Evolutionary conservation across 148 eudicot genomes (phyloP), one percentile per base, ranked within the genome.

Genomic region (Fagopyrum esculentum): DNA sequence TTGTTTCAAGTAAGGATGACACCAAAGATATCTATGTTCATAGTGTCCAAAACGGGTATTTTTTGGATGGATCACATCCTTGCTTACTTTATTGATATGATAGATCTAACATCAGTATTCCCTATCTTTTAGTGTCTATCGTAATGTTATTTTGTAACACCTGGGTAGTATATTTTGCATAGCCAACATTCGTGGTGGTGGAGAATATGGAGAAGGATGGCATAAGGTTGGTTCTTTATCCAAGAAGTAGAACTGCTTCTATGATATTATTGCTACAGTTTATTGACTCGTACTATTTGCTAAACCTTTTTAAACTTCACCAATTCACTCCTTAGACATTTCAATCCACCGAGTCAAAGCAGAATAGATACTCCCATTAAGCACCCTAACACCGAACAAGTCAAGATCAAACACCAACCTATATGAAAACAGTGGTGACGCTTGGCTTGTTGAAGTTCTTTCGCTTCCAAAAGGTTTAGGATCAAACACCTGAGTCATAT

Each of bases 181-280:
- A 61, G 97, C 98, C 74, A 95, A 95, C 66, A 90, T 95, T 77
- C 96, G 98, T 47, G 98, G 98, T 45, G 98, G 98, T 78, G 98
- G 98, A 72, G 98, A 95, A 82, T 95, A 95, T 79, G 98, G 98
- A 74, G 97, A 95, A 86, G 98, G 92, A 74, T 95, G 98, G 98
- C 97, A 95, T 63, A 89, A 89, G 84, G 91, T 86, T 77, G 98
- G 98, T 74, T 77, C 91, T 60, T 89, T 92, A 75, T 84, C 82
- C 7, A 84, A 86, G 80, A 95, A 95, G 83, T 97, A 95, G 78
- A 95, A 89, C 54, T 85, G 89, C 73, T 95, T 95, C 68, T 93
- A 92, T 85, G 98, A 95, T 78, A 92, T 95, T 78, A 87, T 89
- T 81, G 87, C 98, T 78, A 81, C 88, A 59, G 93, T 92, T 69